Evolutionary conservation across 2,329 filamentous ascomycete genomes (phyloP).

Genomic region (Fusarium odoratissimum): DNA sequence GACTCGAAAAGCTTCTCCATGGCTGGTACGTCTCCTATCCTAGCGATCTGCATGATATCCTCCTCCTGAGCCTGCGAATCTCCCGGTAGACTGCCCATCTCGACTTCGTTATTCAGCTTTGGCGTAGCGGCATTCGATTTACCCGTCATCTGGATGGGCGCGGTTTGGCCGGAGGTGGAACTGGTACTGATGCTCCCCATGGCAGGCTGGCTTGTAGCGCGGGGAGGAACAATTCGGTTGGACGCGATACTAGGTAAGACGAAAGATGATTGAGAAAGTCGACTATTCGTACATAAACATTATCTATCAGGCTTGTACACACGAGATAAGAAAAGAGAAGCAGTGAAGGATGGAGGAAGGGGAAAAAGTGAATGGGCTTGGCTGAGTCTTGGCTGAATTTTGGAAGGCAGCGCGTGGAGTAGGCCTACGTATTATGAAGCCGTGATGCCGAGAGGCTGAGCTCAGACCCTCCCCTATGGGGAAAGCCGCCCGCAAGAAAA

Average conservation of each 20-base stretch:
- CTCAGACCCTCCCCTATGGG: conserved; percentile 35
- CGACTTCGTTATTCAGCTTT: conserved; percentile 68
- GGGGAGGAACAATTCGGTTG: neutral
- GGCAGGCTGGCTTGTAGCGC: conserved; percentile 18
- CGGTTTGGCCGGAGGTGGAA: conserved; percentile 53
- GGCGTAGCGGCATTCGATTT: conserved; percentile 66
- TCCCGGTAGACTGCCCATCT: conserved; percentile 63
- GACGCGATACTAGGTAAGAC: neutral
- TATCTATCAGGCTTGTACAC: conserved; percentile 28
- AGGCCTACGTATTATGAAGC: conserved; percentile 45
- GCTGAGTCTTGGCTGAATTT: conserved; percentile 38
- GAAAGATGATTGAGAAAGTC: conserved; percentile 14
- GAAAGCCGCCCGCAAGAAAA: conserved; percentile 18
- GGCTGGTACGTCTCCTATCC: conserved; percentile 84
- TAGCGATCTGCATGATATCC: conserved; percentile 95
- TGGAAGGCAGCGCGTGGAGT: conserved; percentile 44
- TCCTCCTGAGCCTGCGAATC: conserved; percentile 61
- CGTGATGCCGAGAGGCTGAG: conserved; percentile 48
- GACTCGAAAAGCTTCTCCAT: conserved; percentile 92
- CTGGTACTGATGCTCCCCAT: conserved; percentile 58
- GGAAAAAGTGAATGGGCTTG: conserved; percentile 34
- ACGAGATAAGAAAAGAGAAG: conserved; percentile 16
- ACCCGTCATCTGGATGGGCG: conserved; percentile 65
- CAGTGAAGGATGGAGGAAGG: conserved; percentile 17
- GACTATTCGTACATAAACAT: conserved; percentile 38